phyloP scores from a whole-genome alignment of 176 grass and related monocot species.

The Aegilops sharonensis region DNA sequence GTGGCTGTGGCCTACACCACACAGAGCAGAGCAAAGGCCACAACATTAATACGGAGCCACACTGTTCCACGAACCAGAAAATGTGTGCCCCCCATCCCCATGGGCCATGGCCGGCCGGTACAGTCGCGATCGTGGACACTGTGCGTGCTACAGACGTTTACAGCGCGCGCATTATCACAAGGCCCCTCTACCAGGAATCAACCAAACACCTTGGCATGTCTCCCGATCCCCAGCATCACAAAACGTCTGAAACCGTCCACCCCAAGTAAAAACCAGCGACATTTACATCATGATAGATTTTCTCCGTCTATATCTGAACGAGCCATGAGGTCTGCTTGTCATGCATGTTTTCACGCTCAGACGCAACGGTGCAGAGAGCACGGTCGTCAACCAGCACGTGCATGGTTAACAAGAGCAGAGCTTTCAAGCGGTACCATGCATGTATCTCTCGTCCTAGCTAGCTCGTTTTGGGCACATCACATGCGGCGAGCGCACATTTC shows the following conservation, averaged over 20 bases:
- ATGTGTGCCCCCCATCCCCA: not conserved
- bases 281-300: too few species aligned
- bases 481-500: not conserved
- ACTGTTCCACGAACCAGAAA: not conserved
- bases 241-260: not conserved
- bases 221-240: conserved; percentile 10
- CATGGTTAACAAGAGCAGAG: not conserved
- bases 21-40: not conserved
- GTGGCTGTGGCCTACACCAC: not conserved
- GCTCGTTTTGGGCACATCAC: not conserved
- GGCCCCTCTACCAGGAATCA: not conserved
- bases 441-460: not conserved
- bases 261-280: not conserved
- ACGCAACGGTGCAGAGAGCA: too few species aligned
- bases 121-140: not conserved
- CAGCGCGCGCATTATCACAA: not conserved
- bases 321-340: not conserved
- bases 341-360: too few species aligned
- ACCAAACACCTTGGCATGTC: not conserved
- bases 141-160: not conserved
- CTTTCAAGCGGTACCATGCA: not conserved
- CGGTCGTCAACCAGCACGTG: not conserved
- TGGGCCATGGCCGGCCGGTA: too few species aligned
- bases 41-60: not conserved
- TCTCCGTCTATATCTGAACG: too few species aligned